phyloP scores from a whole-genome alignment of 2,329 filamentous ascomycete species.

The Epichloe glyceriae region DNA sequence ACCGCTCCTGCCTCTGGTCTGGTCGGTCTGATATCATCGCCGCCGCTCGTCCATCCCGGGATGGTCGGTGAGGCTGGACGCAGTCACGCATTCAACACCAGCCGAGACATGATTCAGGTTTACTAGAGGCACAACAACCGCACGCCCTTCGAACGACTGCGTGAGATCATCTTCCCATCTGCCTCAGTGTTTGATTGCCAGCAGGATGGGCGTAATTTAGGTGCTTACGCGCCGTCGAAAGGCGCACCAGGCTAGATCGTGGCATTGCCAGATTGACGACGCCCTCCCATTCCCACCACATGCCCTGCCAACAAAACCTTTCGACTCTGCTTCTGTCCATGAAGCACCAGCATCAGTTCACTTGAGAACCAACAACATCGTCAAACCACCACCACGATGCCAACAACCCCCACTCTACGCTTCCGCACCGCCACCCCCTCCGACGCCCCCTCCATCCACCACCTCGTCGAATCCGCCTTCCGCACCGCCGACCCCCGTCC shows the following conservation, averaged over 20 bases:
- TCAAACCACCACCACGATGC: neutral
- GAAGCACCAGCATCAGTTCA: neutral
- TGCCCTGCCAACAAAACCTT: too few species aligned
- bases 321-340: neutral
- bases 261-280: neutral
- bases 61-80: too few species aligned
- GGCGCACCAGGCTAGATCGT: neutral
- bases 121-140: too few species aligned
- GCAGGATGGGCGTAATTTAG: too few species aligned
- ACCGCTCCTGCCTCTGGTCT: too few species aligned
- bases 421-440: neutral
- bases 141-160: too few species aligned
- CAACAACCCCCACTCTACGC: neutral
- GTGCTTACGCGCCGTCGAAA: neutral
- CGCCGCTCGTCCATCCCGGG: too few species aligned
- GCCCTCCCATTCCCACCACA: neutral
- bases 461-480: constrained; percentile 1
- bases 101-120: too few species aligned
- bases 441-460: neutral
- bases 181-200: too few species aligned
- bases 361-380: neutral
- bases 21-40: too few species aligned
- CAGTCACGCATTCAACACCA: too few species aligned
- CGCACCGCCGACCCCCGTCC: neutral
- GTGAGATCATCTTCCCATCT: too few species aligned